phyloP scores from a whole-genome alignment of 257 asterid genomes.

The Coffea eugenioides region DNA sequence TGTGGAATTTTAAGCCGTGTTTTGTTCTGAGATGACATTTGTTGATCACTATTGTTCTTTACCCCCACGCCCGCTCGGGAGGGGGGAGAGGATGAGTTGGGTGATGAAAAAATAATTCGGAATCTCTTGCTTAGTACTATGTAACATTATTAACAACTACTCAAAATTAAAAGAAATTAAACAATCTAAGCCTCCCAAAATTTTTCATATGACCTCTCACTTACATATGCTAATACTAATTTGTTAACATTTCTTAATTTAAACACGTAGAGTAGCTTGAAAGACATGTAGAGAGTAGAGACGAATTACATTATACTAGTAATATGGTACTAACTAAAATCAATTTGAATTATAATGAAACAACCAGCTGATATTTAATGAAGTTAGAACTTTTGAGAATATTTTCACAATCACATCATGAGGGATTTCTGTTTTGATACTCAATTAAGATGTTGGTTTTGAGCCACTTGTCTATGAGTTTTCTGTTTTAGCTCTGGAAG shows the following conservation, averaged over 20 bases:
- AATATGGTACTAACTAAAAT: too few relatives aligned
- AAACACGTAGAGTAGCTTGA: not conserved
- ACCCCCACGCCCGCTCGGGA: not conserved
- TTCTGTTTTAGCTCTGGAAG: not conserved
- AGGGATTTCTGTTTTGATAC: not conserved
- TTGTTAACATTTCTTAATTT: not conserved
- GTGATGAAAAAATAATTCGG: too few relatives aligned
- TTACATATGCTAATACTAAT: too few relatives aligned
- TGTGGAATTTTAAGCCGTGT: conserved; percentile 51
- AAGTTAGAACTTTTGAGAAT: not conserved
- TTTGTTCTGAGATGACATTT: conserved; percentile 45
- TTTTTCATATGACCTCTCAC: too few relatives aligned
- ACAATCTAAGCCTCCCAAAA: too few relatives aligned
- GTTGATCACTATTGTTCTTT: conserved; percentile 9
- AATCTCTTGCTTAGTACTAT: too few relatives aligned
- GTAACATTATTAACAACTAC: too few relatives aligned
- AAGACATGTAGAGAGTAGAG: not conserved
- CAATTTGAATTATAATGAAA: not conserved
- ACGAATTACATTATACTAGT: too few relatives aligned
- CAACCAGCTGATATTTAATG: not conserved
- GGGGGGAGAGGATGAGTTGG: not conserved
- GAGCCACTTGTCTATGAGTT: not conserved
- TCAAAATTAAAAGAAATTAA: too few relatives aligned
- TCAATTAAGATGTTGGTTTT: not conserved
- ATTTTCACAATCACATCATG: not conserved